These are phyloP conservation scores for Boletus vermiculosoides DNA, from an alignment of 768 basidiomycete species.

Conservation along the genomic window DNA sequence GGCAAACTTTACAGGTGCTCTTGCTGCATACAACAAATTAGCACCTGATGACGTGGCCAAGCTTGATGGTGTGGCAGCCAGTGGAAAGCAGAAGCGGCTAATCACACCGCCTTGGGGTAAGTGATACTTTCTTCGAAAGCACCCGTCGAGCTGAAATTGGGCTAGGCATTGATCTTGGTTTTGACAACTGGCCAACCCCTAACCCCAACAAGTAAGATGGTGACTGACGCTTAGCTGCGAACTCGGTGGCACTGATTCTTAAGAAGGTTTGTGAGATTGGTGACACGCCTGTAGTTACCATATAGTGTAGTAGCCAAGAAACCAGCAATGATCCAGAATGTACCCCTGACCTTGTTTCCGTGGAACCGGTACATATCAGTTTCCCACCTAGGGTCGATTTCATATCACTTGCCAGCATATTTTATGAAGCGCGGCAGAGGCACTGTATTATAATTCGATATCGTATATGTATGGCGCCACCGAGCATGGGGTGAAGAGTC, in stretches of 20 bases:
- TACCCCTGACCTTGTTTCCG: background rate
- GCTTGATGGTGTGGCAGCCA: slow-evolving; percentile 55
- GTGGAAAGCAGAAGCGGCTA: slow-evolving; percentile 68
- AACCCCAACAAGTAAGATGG: slow-evolving; percentile 5
- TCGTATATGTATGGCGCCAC: background rate
- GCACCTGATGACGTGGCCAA: slow-evolving; percentile 49
- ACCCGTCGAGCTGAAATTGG: slow-evolving; percentile 13
- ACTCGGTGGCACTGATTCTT: background rate
- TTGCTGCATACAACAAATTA: slow-evolving; percentile 46
- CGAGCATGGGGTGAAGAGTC: background rate
- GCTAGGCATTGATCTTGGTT: slow-evolving; percentile 63
- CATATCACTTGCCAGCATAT: background rate
- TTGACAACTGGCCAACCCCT: slow-evolving; percentile 55
- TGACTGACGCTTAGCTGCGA: background rate
- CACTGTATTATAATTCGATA: background rate
- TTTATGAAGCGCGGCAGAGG: slow-evolving; percentile 1
- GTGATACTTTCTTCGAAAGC: slow-evolving; percentile 26
- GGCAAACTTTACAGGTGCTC: slow-evolving; percentile 53
- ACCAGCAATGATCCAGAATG: background rate
- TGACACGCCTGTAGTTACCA: background rate
- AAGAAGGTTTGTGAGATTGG: background rate
- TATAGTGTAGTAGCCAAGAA: background rate
- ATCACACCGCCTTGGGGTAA: slow-evolving; percentile 70
- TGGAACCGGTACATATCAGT: background rate
- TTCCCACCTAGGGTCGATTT: background rate